phyloP scores from a whole-genome alignment of 768 basidiomycete species.

The Lactarius hatsudake region DNA sequence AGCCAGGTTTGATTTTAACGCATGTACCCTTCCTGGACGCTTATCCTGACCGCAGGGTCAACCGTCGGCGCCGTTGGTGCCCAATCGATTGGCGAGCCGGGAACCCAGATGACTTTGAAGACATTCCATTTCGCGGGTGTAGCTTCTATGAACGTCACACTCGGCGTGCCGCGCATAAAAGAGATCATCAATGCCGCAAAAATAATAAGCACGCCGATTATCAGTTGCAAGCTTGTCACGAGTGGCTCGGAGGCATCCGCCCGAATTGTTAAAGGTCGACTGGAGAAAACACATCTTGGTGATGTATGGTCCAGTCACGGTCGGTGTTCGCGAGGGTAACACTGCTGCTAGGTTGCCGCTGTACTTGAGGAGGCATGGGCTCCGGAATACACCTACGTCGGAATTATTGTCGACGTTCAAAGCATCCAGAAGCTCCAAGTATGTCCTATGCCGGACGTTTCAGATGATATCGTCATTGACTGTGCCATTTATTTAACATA shows the following conservation, averaged over 20 bases:
- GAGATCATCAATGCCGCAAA: slow-evolving; percentile 99
- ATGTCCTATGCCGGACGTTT: slow-evolving; percentile 15
- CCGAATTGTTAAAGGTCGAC: slow-evolving; percentile 92
- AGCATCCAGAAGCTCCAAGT: slow-evolving; percentile 90
- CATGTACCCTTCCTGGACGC: not conserved
- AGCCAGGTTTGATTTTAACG: slow-evolving; percentile 61
- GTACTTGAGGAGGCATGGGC: slow-evolving; percentile 97
- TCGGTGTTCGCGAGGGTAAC: slow-evolving; percentile 3
- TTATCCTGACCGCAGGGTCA: slow-evolving; percentile 56
- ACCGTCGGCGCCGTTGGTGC: slow-evolving; percentile 99
- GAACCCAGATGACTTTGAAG: slow-evolving; percentile 99
- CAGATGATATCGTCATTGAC: not conserved
- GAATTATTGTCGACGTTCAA: slow-evolving; percentile 85
- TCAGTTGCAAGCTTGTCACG: slow-evolving; percentile 91
- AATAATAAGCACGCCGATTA: slow-evolving; percentile 94
- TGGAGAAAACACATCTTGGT: slow-evolving; percentile 92
- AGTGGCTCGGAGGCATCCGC: slow-evolving; percentile 88
- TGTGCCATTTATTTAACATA: slow-evolving; percentile 32
- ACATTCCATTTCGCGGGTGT: slow-evolving; percentile 99
- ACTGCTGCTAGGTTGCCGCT: slow-evolving; percentile 66
- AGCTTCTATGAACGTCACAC: slow-evolving; percentile 98
- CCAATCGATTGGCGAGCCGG: slow-evolving; percentile 98
- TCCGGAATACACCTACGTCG: slow-evolving; percentile 87
- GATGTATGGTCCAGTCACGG: slow-evolving; percentile 58
- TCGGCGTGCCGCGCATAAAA: slow-evolving; percentile 99